Conservation (phyloP, 768 basidiomycete species). For the Psilocybe sp. region DNA sequence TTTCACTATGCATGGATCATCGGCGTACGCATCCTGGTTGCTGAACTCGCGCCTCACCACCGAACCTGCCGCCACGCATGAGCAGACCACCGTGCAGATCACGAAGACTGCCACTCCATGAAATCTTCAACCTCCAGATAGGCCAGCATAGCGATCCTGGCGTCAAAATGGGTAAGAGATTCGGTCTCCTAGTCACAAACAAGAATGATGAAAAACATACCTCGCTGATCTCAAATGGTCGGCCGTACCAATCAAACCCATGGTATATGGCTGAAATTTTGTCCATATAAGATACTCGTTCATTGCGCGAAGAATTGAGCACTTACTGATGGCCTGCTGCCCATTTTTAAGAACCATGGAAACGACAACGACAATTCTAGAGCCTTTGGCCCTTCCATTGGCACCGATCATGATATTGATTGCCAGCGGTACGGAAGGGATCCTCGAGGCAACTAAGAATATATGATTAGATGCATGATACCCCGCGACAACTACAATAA, state of each 20-base stretch:
- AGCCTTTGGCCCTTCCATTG: slow-evolving; percentile 92
- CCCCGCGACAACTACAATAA: background rate
- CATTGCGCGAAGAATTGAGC: background rate
- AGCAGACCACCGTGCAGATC: slow-evolving; percentile 23
- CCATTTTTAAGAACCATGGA: slow-evolving; percentile 90
- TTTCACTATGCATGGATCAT: too few species aligned
- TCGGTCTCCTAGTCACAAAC: background rate
- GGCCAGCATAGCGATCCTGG: slow-evolving; percentile 86
- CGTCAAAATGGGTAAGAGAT: background rate
- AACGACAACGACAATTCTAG: slow-evolving; percentile 96
- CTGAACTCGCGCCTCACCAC: slow-evolving; percentile 77
- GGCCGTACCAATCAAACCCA: slow-evolving; percentile 97
- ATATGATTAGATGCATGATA: background rate
- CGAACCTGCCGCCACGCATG: slow-evolving; percentile 48
- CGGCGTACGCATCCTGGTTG: slow-evolving; percentile 87
- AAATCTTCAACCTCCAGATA: slow-evolving; percentile 62
- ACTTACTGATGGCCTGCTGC: slow-evolving; percentile 85
- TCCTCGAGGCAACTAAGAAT: slow-evolving; percentile 85
- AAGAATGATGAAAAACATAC: slow-evolving; percentile 36
- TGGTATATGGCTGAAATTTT: slow-evolving; percentile 80
- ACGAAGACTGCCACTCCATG: slow-evolving; percentile 49
- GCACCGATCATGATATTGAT: slow-evolving; percentile 94
- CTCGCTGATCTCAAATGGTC: slow-evolving; percentile 93
- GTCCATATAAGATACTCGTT: slow-evolving; percentile 1
- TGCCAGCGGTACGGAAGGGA: slow-evolving; percentile 91